phyloP scores from a whole-genome alignment of 305 asterid genomes.

The Fraxinus paxiana region DNA sequence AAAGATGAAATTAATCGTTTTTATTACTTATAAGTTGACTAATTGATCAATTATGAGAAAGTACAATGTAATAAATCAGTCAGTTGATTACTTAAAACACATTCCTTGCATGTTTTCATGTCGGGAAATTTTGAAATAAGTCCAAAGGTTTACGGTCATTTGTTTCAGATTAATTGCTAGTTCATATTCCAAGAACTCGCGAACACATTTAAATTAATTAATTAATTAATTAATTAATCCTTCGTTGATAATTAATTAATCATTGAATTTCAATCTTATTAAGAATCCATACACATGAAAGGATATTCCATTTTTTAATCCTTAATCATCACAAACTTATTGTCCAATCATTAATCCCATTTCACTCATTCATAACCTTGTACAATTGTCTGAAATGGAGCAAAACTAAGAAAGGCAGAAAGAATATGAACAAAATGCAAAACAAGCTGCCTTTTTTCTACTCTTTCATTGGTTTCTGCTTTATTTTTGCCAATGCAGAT shows the following conservation, averaged over 20 bases:
- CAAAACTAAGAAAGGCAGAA: slow-evolving; percentile 16
- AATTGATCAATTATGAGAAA: slow-evolving; percentile 30
- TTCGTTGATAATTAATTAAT: not conserved
- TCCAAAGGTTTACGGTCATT: slow-evolving; percentile 54
- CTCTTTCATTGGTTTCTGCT: slow-evolving; percentile 48
- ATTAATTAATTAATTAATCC: not conserved
- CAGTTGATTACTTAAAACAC: slow-evolving; percentile 33
- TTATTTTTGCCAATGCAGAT: slow-evolving; percentile 43
- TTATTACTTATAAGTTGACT: slow-evolving; percentile 43
- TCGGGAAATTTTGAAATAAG: slow-evolving; percentile 39
- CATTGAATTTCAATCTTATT: slow-evolving; percentile 13
- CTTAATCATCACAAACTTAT: slow-evolving; percentile 41
- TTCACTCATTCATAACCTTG: slow-evolving; percentile 27
- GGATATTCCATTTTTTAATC: slow-evolving; percentile 37
- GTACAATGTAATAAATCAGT: slow-evolving; percentile 24
- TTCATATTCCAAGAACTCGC: slow-evolving; percentile 45
- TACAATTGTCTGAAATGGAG: slow-evolving; percentile 34
- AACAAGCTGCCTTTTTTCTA: slow-evolving; percentile 28
- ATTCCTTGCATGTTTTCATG: slow-evolving; percentile 60
- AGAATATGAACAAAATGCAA: slow-evolving; percentile 28
- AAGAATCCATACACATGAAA: slow-evolving; percentile 23
- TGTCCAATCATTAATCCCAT: slow-evolving; percentile 42
- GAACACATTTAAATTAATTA: slow-evolving; percentile 28
- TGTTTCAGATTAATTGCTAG: slow-evolving; percentile 38
- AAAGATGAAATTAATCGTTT: not conserved